Conservation (phyloP, 768 basidiomycete species). For the Boletus vermiculosoides region DNA sequence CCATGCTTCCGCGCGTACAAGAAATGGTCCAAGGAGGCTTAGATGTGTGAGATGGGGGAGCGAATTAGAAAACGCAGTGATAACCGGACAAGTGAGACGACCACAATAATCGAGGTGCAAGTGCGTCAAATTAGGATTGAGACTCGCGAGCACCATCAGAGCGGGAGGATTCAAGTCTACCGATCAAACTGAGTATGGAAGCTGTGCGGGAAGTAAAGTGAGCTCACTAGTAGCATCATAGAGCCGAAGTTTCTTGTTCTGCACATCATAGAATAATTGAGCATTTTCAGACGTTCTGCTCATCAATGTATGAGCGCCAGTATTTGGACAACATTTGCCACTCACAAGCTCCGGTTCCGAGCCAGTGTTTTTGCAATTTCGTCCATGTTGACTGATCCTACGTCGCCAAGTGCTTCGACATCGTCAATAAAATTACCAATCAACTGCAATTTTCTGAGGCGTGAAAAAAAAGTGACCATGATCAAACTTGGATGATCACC, state of each 20-base stretch:
- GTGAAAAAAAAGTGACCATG: not conserved
- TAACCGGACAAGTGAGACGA: conserved; percentile 62
- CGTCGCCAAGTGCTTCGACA: conserved; percentile 85
- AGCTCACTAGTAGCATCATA: conserved; percentile 91
- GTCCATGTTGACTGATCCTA: conserved; percentile 81
- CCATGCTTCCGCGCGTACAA: conserved; percentile 77
- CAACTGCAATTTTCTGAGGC: conserved; percentile 44
- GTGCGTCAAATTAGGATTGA: conserved; percentile 81
- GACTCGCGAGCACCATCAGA: conserved; percentile 64
- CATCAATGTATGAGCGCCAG: not conserved
- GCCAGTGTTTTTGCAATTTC: conserved; percentile 80
- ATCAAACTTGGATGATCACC: conserved; percentile 36
- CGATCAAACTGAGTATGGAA: conserved; percentile 1
- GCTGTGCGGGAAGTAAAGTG: not conserved
- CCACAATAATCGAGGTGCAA: conserved; percentile 88
- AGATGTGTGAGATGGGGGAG: conserved; percentile 68
- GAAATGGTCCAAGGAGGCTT: conserved; percentile 85
- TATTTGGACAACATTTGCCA: conserved; percentile 15
- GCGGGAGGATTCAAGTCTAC: conserved; percentile 69
- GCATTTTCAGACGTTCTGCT: conserved; percentile 75
- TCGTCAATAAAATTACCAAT: conserved; percentile 86
- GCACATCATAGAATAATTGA: conserved; percentile 76
- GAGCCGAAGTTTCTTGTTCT: conserved; percentile 65
- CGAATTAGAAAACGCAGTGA: conserved; percentile 56
- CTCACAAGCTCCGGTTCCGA: conserved; percentile 79